Percentiles rank a stretch among this genome's conserved stretches.
Evolutionary conservation across 129 eudicot species (phyloP).

Genomic region (Heracleum sosnowskyi): DNA sequence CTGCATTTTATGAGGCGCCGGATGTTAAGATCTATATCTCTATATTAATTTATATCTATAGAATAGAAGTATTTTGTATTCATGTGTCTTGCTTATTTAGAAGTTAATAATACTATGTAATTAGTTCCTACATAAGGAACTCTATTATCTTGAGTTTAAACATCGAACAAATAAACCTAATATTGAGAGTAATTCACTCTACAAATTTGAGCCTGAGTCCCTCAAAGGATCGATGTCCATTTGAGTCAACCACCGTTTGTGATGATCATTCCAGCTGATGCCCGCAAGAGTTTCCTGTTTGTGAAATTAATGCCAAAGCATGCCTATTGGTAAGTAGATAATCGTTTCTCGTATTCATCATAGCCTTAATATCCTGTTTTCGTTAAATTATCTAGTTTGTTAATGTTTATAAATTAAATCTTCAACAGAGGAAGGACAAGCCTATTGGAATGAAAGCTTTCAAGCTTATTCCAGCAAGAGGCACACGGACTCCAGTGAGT

Average conservation of each 20-base stretch:
- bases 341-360: background rate
- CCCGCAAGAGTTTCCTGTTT: slow-evolving; percentile 77
- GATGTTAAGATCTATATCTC: too few species aligned
- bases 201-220: too few species aligned
- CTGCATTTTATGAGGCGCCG: too few species aligned
- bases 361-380: background rate
- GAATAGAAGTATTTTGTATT: too few species aligned
- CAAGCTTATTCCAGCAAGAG: slow-evolving; percentile 53
- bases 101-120: too few species aligned
- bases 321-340: slow-evolving; percentile 46
- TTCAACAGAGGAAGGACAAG: slow-evolving; percentile 16
- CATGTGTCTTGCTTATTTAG: too few species aligned
- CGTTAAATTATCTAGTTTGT: background rate
- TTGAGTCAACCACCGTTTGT: slow-evolving; percentile 78
- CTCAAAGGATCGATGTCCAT: too few species aligned
- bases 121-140: too few species aligned
- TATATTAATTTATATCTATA: too few species aligned
- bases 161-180: too few species aligned
- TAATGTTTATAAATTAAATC: background rate
- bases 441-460: background rate
- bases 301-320: slow-evolving; percentile 57
- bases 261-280: slow-evolving; percentile 82
- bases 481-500: slow-evolving; percentile 21
- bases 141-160: too few species aligned
- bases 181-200: too few species aligned